phyloP scores from a whole-genome alignment of 2,329 filamentous ascomycete species.

The Stachybotrys chlorohalonatus region DNA sequence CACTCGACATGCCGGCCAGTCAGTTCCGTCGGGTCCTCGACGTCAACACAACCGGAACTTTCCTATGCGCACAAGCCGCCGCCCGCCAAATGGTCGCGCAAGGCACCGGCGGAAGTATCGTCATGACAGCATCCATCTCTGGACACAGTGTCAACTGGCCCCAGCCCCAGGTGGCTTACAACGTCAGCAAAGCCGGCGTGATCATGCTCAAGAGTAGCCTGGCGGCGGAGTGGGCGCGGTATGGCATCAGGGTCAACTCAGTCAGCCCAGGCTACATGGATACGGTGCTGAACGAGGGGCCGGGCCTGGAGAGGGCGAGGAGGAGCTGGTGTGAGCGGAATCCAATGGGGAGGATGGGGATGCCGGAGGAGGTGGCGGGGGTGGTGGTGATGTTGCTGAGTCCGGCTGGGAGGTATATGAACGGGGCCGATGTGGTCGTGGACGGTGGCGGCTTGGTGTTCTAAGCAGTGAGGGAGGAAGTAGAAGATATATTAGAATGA shows the following conservation, averaged over 20 bases:
- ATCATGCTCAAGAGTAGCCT: conserved; percentile 46
- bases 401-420: conserved; percentile 57
- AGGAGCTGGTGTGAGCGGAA: conserved; percentile 49
- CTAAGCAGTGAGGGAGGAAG: not conserved
- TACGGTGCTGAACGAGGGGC: conserved; percentile 61
- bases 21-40: conserved; percentile 55
- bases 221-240: conserved; percentile 63
- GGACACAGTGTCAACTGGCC: conserved; percentile 61
- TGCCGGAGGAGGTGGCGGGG: conserved; percentile 53
- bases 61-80: conserved; percentile 56
- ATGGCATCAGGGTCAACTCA: conserved; percentile 63
- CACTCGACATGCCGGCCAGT: conserved; percentile 33
- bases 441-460: conserved; percentile 40
- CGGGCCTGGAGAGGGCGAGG: conserved; percentile 43
- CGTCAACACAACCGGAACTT: conserved; percentile 60
- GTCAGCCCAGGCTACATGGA: conserved; percentile 72
- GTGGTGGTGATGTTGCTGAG: conserved; percentile 52
- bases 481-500: no score
- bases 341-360: conserved; percentile 57
- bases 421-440: conserved; percentile 55
- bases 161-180: conserved; percentile 63
- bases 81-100: conserved; percentile 35
- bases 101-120: conserved; percentile 44
- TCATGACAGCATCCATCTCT: conserved; percentile 58
- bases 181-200: conserved; percentile 59